Percentiles rank a stretch among this genome's conserved stretches.
Conservation (phyloP, 805 yeast species). For the Candida saitoana region DNA sequence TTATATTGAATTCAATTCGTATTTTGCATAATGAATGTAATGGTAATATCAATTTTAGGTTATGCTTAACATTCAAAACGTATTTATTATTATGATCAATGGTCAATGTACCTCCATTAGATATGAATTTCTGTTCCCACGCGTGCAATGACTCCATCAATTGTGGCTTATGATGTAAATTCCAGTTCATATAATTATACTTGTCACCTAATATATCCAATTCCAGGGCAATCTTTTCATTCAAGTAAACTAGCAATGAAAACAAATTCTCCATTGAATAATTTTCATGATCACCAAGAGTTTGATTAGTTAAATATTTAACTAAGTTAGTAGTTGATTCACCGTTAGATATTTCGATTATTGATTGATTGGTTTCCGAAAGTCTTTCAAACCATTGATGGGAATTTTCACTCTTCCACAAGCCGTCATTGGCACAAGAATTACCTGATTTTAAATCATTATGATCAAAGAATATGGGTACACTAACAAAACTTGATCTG, state of each 20-base stretch:
- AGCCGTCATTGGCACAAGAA: constrained; percentile 54
- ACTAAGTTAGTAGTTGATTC: constrained; percentile 44
- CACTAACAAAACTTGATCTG: constrained; percentile 43
- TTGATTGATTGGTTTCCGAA: constrained; percentile 14
- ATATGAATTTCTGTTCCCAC: constrained; percentile 64
- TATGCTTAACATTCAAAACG: constrained; percentile 49
- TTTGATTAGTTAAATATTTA: constrained; percentile 26
- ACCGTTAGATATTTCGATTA: constrained; percentile 56
- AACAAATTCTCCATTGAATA: constrained; percentile 36
- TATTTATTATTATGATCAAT: constrained; percentile 49
- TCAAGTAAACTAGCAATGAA: constrained; percentile 59
- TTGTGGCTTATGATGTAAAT: constrained; percentile 56
- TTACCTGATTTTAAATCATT: constrained; percentile 58
- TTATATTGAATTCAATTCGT: constrained; percentile 55
- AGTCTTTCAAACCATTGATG: constrained; percentile 46
- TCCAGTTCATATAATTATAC: constrained; percentile 58
- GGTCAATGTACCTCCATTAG: constrained; percentile 59
- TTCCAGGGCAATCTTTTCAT: constrained; percentile 60
- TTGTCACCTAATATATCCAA: constrained; percentile 38
- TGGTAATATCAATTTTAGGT: constrained; percentile 63
- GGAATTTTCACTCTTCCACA: constrained; percentile 54
- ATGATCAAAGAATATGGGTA: constrained; percentile 34
- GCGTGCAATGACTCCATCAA: constrained; percentile 54
- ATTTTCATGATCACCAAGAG: constrained; percentile 2
- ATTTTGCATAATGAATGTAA: constrained; percentile 64